Percentiles rank a stretch among this genome's conserved stretches.
These are phyloP conservation scores for Bolboschoenus planiculmis DNA, from an alignment of 176 grass and related monocot species.

Conservation along the genomic window DNA sequence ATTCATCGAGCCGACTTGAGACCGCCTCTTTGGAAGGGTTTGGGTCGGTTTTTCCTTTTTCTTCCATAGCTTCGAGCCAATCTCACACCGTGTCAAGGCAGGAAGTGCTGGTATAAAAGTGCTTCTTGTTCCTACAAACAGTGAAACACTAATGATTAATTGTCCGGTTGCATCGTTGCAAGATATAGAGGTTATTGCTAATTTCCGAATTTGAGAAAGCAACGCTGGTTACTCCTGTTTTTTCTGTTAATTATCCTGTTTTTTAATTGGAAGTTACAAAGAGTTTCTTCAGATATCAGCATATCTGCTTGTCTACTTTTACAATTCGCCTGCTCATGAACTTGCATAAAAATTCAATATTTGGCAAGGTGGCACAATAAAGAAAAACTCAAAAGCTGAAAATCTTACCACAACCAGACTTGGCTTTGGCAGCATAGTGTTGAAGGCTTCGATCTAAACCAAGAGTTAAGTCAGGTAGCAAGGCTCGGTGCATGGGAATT, in stretches of 20 bases:
- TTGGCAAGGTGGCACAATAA: background rate
- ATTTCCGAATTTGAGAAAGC: background rate
- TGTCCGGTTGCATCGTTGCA: constrained; percentile 3
- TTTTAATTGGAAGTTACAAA: background rate
- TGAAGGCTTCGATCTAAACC: constrained; percentile 85
- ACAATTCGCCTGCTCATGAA: background rate
- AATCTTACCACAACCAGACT: constrained; percentile 90
- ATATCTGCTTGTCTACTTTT: background rate
- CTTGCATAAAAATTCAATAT: background rate
- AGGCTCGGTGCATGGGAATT: constrained; percentile 79
- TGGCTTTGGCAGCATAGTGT: constrained; percentile 77
- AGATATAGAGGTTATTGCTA: background rate
- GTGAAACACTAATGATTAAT: background rate
- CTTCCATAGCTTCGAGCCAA: constrained; percentile 81
- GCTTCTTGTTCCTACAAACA: constrained; percentile 55
- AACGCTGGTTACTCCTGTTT: background rate
- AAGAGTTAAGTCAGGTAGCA: constrained; percentile 73
- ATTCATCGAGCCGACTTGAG: constrained; percentile 63
- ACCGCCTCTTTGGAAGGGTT: constrained; percentile 50
- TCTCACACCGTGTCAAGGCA: constrained; percentile 74
- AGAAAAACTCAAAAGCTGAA: background rate
- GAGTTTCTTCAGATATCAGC: constrained; percentile 9
- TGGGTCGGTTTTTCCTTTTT: constrained; percentile 90
- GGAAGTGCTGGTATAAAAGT: constrained; percentile 78
- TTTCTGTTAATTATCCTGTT: background rate